Conservation (phyloP, 78 protist species). For the Polysphondylium violaceum region DNA sequence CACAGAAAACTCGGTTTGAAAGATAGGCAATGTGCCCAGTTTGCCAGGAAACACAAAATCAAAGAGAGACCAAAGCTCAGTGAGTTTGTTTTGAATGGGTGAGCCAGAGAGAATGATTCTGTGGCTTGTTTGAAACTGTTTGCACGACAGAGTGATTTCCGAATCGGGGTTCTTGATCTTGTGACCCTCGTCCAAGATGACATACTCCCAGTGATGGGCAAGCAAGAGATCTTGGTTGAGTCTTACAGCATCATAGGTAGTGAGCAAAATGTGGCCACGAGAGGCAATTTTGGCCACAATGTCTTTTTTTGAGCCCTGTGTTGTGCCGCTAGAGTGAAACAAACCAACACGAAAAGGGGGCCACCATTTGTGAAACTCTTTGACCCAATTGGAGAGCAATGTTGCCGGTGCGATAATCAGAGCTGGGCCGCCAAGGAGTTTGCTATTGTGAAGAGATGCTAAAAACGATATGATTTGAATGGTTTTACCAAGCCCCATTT, state of each 20-base stretch:
- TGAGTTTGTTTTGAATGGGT: slow-evolving; percentile 98
- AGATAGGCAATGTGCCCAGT: slow-evolving; percentile 87
- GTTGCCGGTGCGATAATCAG: slow-evolving; percentile 96
- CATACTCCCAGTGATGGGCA: slow-evolving; percentile 84
- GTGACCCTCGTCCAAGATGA: slow-evolving; percentile 99
- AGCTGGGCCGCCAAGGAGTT: slow-evolving; percentile 65
- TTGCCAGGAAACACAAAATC: slow-evolving; percentile 98
- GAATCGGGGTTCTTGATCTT: slow-evolving; percentile 97
- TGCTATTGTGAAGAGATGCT: slow-evolving; percentile 67
- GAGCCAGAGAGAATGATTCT: slow-evolving; percentile 96
- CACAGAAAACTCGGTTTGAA: slow-evolving; percentile 82
- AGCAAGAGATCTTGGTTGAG: slow-evolving; percentile 33
- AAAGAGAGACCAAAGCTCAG: slow-evolving; percentile 99
- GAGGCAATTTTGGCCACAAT: slow-evolving; percentile 2
- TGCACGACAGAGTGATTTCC: slow-evolving; percentile 89
- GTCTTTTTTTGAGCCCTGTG: neutral
- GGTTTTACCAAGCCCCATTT: slow-evolving; percentile 97
- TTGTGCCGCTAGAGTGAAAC: slow-evolving; percentile 78
- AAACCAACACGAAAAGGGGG: slow-evolving; percentile 87
- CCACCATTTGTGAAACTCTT: slow-evolving; percentile 94
- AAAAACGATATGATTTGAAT: slow-evolving; percentile 90
- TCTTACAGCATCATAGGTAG: slow-evolving; percentile 92
- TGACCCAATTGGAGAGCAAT: slow-evolving; percentile 92
- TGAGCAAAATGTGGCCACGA: slow-evolving; percentile 84
- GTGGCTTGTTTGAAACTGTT: slow-evolving; percentile 90